Percentiles rank a stretch among this genome's conserved stretches.
phyloP scores from a whole-genome alignment of 2,329 filamentous ascomycete genomes.

The Seiridium unicorne region DNA sequence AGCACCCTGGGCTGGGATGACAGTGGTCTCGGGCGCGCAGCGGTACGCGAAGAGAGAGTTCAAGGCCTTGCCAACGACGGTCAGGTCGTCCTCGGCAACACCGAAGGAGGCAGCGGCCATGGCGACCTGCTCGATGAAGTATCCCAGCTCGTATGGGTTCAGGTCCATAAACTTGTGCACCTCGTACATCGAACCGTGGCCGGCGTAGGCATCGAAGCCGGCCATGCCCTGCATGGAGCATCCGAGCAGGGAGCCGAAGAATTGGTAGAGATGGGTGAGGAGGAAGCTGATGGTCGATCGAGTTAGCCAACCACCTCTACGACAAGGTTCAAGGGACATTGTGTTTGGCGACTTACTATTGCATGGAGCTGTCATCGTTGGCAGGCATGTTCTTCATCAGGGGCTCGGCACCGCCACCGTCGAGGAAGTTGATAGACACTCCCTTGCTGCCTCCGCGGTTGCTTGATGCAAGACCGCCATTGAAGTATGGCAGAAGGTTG shows the following conservation, averaged over 20 bases:
- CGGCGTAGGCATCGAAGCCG: constrained; percentile 49
- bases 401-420: constrained; percentile 55
- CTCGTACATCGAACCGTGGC: constrained; percentile 44
- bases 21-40: constrained; percentile 44
- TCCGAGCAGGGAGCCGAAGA: constrained; percentile 57
- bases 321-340: not conserved
- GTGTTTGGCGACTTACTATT: constrained; percentile 45
- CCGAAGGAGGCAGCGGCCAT: constrained; percentile 57
- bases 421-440: constrained; percentile 57
- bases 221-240: constrained; percentile 49
- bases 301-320: not conserved
- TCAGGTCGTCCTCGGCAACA: constrained; percentile 51
- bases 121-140: constrained; percentile 60
- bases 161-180: constrained; percentile 62
- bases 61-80: constrained; percentile 46
- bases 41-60: constrained; percentile 48
- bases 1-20: constrained; percentile 41
- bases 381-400: constrained; percentile 55
- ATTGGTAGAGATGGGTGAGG: constrained; percentile 61
- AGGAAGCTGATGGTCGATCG: constrained; percentile 40
- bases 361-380: constrained; percentile 46
- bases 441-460: constrained; percentile 47
- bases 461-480: constrained; percentile 49
- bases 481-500: constrained; percentile 60
- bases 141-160: constrained; percentile 46